Evolutionary conservation across 1,139 yeast genomes (phyloP).

Genomic region (Candida buenavistaensis): DNA sequence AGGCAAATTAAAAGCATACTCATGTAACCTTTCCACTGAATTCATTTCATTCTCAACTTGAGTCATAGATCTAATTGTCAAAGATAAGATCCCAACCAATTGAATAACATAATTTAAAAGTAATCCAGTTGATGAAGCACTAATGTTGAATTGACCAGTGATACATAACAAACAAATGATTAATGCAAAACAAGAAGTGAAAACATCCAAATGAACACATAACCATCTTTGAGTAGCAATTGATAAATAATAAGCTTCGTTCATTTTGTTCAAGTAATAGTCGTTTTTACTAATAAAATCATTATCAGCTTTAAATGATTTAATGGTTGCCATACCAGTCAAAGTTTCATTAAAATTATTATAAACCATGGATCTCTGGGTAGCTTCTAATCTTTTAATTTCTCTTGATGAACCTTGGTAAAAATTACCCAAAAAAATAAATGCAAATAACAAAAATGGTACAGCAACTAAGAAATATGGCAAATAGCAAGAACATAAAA

Average conservation of each 20-base stretch:
- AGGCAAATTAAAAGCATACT: conserved; percentile 50
- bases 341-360: conserved; percentile 48
- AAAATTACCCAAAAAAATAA: conserved; percentile 36
- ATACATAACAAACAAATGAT: conserved; percentile 42
- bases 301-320: conserved; percentile 34
- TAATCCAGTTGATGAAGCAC: conserved; percentile 47
- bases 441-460: conserved; percentile 35
- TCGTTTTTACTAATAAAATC: conserved; percentile 38
- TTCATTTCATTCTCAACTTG: conserved; percentile 51
- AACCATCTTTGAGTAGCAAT: conserved; percentile 50
- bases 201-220: conserved; percentile 40
- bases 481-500: conserved; percentile 44
- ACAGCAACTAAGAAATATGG: conserved; percentile 50
- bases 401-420: conserved; percentile 48
- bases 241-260: conserved; percentile 43
- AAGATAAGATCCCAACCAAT: conserved; percentile 44
- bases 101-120: conserved; percentile 44
- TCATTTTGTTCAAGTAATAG: conserved; percentile 36
- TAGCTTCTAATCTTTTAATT: conserved; percentile 45
- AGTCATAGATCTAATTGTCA: conserved; percentile 44
- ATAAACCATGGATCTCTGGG: conserved; percentile 46
- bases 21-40: conserved; percentile 45
- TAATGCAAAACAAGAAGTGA: conserved; percentile 40
- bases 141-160: conserved; percentile 38
- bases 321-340: conserved; percentile 46